These are phyloP conservation scores for Leccinum longicurvipes DNA, from an alignment of 768 basidiomycete genomes.

Conservation along the genomic window DNA sequence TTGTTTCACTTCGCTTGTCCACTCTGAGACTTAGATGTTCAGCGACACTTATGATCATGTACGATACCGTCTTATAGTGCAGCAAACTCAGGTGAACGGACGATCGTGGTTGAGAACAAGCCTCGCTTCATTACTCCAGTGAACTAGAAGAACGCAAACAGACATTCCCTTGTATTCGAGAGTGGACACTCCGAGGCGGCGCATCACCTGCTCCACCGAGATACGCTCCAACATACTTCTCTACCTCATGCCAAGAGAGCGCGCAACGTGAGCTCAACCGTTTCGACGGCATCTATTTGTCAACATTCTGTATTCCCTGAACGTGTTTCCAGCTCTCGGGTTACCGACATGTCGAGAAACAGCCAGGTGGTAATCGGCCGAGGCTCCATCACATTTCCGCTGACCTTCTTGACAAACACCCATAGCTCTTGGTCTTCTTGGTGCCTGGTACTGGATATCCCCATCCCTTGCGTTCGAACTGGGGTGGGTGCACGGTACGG, in stretches of 20 bases:
- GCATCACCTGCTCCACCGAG: not conserved
- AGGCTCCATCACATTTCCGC: not conserved
- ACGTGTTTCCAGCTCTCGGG: not conserved
- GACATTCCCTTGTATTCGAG: no score
- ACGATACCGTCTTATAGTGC: no score
- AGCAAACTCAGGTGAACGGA: no score
- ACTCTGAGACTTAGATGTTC: no score
- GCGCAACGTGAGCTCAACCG: not conserved
- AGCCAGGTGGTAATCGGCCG: not conserved
- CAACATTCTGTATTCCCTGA: not conserved
- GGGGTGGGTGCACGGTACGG: not conserved
- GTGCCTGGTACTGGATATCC: not conserved
- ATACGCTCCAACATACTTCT: not conserved
- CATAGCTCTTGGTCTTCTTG: not conserved
- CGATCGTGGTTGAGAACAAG: no score
- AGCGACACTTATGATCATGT: no score
- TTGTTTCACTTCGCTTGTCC: no score
- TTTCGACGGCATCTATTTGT: not conserved
- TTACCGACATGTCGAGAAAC: not conserved
- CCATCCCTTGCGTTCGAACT: not conserved
- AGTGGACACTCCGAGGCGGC: no score
- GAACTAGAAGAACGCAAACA: no score
- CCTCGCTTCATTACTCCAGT: no score
- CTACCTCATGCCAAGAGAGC: not conserved
- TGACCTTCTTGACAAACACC: not conserved